Conservation (phyloP, 495 filamentous ascomycete genomes). For the Penicillium angulare region DNA sequence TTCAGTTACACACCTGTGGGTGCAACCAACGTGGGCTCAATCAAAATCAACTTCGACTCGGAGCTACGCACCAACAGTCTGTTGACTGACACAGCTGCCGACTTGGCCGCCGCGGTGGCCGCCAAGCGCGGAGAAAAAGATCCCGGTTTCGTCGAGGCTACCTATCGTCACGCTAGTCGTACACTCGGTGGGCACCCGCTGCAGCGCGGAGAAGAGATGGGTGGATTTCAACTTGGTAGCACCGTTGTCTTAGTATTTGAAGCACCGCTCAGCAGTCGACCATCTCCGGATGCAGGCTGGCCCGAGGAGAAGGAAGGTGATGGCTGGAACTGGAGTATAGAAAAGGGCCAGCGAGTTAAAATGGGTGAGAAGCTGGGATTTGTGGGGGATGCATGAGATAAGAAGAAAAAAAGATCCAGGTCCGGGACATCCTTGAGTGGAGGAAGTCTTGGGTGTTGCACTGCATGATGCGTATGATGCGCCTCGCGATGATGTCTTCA, state of each 20-base stretch:
- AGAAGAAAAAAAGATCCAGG: no score
- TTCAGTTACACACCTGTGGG: constrained; percentile 95
- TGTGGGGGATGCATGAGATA: constrained; percentile 39
- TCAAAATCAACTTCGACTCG: constrained; percentile 94
- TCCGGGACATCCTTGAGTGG: neutral
- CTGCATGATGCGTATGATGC: no score
- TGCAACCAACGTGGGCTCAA: constrained; percentile 97
- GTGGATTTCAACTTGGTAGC: constrained; percentile 94
- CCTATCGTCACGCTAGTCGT: constrained; percentile 72
- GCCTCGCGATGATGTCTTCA: no score
- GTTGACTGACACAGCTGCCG: constrained; percentile 84
- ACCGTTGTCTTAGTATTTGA: constrained; percentile 97
- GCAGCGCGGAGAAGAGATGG: constrained; percentile 91
- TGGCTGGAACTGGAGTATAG: constrained; percentile 79
- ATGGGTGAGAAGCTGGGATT: constrained; percentile 83
- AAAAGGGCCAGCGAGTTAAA: constrained; percentile 83
- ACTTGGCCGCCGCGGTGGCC: constrained; percentile 76
- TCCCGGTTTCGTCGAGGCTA: constrained; percentile 85
- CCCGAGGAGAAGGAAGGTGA: constrained; percentile 52
- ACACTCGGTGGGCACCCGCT: constrained; percentile 82
- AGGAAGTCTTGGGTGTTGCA: neutral
- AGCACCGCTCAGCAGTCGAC: constrained; percentile 66
- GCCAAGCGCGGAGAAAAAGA: constrained; percentile 73
- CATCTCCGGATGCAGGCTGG: constrained; percentile 66
- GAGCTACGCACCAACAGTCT: constrained; percentile 92